A percentile compares a stretch with the other conserved stretches of the same genome.
phyloP scores from a whole-genome alignment of 2,329 filamentous ascomycete species.

The Sarocladium oryzae region DNA sequence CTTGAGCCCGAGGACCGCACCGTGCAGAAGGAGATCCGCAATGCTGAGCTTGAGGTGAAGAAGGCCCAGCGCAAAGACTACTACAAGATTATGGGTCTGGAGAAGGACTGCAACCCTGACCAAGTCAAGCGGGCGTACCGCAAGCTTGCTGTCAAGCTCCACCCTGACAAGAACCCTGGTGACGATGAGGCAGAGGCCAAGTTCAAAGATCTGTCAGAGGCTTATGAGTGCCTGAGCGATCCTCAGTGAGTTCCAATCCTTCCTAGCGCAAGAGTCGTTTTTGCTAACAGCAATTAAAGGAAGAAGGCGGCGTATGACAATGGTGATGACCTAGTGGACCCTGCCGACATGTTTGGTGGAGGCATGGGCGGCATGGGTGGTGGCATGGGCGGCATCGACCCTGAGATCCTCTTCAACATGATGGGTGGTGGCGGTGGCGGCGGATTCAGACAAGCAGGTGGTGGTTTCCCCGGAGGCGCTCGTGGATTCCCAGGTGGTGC shows the following conservation, averaged over 20 bases:
- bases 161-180: slow-evolving; percentile 95
- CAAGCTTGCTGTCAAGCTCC: slow-evolving; percentile 86
- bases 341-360: slow-evolving; percentile 73
- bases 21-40: slow-evolving; percentile 77
- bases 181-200: slow-evolving; percentile 77
- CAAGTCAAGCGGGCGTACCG: slow-evolving; percentile 97
- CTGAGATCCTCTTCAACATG: slow-evolving; percentile 77
- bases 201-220: slow-evolving; percentile 98
- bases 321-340: slow-evolving; percentile 85
- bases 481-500: slow-evolving; percentile 33
- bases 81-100: slow-evolving; percentile 90
- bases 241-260: slow-evolving; percentile 61
- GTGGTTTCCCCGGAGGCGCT: slow-evolving; percentile 39
- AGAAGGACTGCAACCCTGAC: slow-evolving; percentile 75
- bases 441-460: slow-evolving; percentile 42
- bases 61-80: slow-evolving; percentile 97
- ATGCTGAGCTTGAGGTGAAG: slow-evolving; percentile 92
- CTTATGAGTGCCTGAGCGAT: slow-evolving; percentile 92
- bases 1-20: slow-evolving; percentile 73
- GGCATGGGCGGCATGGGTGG: slow-evolving; percentile 50
- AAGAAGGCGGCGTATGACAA: slow-evolving; percentile 89
- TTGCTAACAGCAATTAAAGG: slow-evolving; percentile 40
- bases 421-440: slow-evolving; percentile 61
- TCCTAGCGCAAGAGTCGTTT: slow-evolving; percentile 9
- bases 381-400: slow-evolving; percentile 64